Base-by-base conservation (phyloP, 306 rosid genomes). In the Argentina anserina region DNA sequence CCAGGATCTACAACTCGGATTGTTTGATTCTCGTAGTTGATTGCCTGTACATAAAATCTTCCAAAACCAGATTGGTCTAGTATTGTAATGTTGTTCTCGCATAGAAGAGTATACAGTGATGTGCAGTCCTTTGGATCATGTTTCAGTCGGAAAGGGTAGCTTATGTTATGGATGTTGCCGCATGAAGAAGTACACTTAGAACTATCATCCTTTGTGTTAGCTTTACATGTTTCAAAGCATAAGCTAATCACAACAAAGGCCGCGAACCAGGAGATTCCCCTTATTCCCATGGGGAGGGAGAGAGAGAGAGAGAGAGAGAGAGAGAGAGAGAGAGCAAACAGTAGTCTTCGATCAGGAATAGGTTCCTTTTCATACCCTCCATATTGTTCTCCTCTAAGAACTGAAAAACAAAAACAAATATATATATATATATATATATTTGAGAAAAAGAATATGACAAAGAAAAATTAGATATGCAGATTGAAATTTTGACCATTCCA, bases 1-100 rank as follows among this genome's bases (percentile, higher is more conserved):
- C 29, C 53, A 1, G 77, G 39, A 43, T 76, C 87, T n/a, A 80
- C 72, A 1, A 83, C 15, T 9, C 82, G 71, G 63, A 83, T 83
- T 9, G 78, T 73, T 15, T 8, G 18, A 60, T 73, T 34, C 18
- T 33, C 0, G 28, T 72, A 72, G 65, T 40, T 58, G 53, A 72
- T 28, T 9, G 42, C 46, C 26, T 15, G 20, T 2, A 81, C 84
- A 2, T 25, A 1, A 68, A 25, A 85, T 34, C 11, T 79, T 23
- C 62, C 72, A 0, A 39, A 9, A 10, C 18, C 63, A 46, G 52
- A 0, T 4, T 74, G 4, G 34, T 8, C 10, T 0, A 76, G 0
- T 12, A 70, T 15, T 0, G 89, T 55, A 0, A 9, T 9, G 63
- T 85, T 71, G 31, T 82, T 58, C 11, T 66, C 69, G 21, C 69